Conservation (phyloP, 495 filamentous ascomycete species). For the Neurospora sp. region DNA sequence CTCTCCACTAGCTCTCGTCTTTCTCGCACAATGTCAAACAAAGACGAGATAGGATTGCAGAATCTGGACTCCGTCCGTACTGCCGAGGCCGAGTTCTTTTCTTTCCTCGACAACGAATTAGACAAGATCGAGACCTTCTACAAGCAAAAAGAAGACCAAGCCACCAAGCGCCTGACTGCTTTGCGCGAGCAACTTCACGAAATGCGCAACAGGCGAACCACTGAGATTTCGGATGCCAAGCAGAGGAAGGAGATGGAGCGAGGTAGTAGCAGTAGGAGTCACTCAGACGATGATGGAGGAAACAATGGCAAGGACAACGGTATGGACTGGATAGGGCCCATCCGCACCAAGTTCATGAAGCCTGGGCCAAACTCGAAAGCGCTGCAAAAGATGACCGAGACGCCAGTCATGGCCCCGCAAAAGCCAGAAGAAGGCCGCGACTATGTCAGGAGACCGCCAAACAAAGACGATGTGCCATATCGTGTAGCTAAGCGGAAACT, state of each 20-base stretch:
- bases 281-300: conserved; percentile 3
- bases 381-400: conserved; percentile 29
- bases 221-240: conserved; percentile 50
- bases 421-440: conserved; percentile 41
- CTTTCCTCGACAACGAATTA: conserved; percentile 69
- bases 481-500: conserved; percentile 80
- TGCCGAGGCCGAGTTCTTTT: conserved; percentile 67
- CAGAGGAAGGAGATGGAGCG: conserved; percentile 15
- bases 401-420: conserved; percentile 26
- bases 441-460: conserved; percentile 50
- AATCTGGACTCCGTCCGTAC: conserved; percentile 38
- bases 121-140: conserved; percentile 82
- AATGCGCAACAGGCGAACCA: conserved; percentile 70
- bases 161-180: conserved; percentile 54
- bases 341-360: conserved; percentile 33
- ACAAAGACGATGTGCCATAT: conserved; percentile 57
- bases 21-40: conserved; percentile 11
- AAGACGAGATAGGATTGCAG: conserved; percentile 22
- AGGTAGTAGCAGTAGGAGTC: conserved; percentile 3
- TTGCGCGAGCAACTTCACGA: conserved; percentile 75
- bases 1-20: conserved; percentile 17
- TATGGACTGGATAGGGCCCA: conserved; percentile 30
- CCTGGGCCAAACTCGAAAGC: conserved; percentile 39
- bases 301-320: conserved; percentile 9
- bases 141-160: conserved; percentile 69